phyloP scores from a whole-genome alignment of 768 basidiomycete genomes.

The Leccinum obscurum region DNA sequence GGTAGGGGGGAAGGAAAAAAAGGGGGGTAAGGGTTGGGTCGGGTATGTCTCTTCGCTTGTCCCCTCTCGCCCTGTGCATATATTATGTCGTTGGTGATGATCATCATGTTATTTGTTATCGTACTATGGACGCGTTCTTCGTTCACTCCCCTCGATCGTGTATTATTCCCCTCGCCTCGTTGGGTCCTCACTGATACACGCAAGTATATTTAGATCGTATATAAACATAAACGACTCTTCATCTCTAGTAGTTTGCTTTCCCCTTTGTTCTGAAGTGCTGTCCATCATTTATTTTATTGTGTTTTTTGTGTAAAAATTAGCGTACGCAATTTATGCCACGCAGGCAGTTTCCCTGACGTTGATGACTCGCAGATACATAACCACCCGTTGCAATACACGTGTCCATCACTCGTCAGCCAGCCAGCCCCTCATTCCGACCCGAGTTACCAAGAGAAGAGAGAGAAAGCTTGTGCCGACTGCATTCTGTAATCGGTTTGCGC shows the following conservation, averaged over 20 bases:
- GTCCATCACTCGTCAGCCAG: slow-evolving; percentile 1
- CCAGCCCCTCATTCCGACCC: neutral
- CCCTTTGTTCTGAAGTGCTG: neutral
- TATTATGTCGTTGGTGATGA: slow-evolving; percentile 2
- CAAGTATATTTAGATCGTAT: slow-evolving; percentile 16
- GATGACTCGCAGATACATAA: neutral
- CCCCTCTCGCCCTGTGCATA: slow-evolving; percentile 6
- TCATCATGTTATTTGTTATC: slow-evolving; percentile 4
- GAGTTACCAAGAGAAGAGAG: neutral
- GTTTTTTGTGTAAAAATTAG: neutral
- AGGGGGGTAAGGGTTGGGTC: slow-evolving; percentile 2
- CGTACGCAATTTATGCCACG: neutral
- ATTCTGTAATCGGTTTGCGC: slow-evolving; percentile 15
- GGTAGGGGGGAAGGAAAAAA: neutral
- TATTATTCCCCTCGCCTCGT: slow-evolving; percentile 3
- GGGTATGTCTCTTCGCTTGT: neutral
- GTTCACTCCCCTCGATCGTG: slow-evolving; percentile 2
- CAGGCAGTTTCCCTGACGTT: neutral
- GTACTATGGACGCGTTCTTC: slow-evolving; percentile 4
- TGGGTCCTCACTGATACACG: slow-evolving; percentile 2
- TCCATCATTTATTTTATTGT: neutral
- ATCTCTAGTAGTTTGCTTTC: slow-evolving; percentile 5
- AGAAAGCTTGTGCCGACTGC: neutral
- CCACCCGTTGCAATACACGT: slow-evolving; percentile 4
- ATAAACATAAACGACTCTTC: slow-evolving; percentile 10